Conservation (phyloP, 108 stramenopile genomes). For the Nitzschia palea region DNA sequence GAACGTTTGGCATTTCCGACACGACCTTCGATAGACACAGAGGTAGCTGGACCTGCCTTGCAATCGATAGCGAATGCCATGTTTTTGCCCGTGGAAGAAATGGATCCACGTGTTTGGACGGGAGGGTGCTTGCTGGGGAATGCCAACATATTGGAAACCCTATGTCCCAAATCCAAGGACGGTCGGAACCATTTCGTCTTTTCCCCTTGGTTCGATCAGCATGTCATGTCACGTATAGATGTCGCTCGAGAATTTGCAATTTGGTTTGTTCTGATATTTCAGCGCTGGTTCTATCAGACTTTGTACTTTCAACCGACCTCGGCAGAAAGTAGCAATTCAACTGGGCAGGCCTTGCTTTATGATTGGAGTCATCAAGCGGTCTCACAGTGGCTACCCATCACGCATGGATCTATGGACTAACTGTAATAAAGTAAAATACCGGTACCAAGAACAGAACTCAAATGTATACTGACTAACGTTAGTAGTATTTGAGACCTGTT, state of each 20-base stretch:
- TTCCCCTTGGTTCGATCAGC: conserved; percentile 1
- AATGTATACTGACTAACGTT: no score
- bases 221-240: conserved; percentile 20
- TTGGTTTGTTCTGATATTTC: conserved; percentile 10
- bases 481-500: no score
- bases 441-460: no score
- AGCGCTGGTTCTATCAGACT: conserved; percentile 46
- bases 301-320: conserved; percentile 34
- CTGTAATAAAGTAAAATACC: no score
- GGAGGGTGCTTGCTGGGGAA: neutral
- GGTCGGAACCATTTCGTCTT: neutral
- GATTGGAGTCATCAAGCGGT: conserved; percentile 15
- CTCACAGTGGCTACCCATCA: conserved; percentile 25
- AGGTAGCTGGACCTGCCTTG: conserved; percentile 5
- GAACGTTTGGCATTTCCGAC: conserved; percentile 2
- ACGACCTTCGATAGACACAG: neutral
- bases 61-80: conserved; percentile 5
- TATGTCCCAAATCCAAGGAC: neutral
- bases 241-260: conserved; percentile 29
- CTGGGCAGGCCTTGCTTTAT: conserved; percentile 42
- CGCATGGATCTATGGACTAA: no score
- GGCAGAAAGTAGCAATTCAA: conserved; percentile 24
- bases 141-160: neutral
- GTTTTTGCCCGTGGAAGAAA: neutral
- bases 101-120: neutral